Percentiles rank a stretch among this genome's conserved stretches.
Conservation (phyloP, 305 asterid species). For the Salvia sclarea region DNA sequence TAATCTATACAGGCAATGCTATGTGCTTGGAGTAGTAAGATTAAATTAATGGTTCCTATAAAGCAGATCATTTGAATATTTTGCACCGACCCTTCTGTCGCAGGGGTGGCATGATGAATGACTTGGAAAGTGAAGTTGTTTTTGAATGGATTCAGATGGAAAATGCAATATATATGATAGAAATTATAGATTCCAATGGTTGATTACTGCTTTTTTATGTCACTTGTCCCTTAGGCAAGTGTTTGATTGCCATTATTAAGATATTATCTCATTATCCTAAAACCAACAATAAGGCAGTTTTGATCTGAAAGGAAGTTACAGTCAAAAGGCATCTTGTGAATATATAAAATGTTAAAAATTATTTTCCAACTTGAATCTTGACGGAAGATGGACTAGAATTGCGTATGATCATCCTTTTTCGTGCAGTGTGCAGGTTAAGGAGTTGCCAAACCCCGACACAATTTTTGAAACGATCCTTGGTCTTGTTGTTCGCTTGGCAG, state of each 20-base stretch:
- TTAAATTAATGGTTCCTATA: neutral
- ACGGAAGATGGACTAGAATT: constrained; percentile 25
- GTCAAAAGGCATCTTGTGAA: neutral
- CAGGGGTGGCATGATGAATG: neutral
- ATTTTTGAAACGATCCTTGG: constrained; percentile 78
- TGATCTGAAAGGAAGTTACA: neutral
- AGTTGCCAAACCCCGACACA: constrained; percentile 73
- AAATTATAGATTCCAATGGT: neutral
- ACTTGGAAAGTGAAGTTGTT: constrained; percentile 16
- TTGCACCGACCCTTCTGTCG: neutral
- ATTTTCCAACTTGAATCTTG: constrained; percentile 1
- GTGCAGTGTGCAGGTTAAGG: constrained; percentile 86
- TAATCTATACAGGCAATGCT: neutral
- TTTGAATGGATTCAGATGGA: neutral
- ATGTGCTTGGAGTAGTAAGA: neutral
- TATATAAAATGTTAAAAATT: neutral
- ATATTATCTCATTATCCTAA: neutral
- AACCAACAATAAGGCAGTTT: neutral
- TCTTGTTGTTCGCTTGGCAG: constrained; percentile 83
- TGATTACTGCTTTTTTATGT: neutral
- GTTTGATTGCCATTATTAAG: neutral
- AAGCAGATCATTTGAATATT: neutral
- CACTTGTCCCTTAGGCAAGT: neutral
- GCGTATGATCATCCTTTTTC: constrained; percentile 28
- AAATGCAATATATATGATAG: neutral